Evolutionary conservation across 495 filamentous ascomycete species (phyloP), one percentile per base, ranked within the genome.

Genomic region (Penicillium flavigenum): DNA sequence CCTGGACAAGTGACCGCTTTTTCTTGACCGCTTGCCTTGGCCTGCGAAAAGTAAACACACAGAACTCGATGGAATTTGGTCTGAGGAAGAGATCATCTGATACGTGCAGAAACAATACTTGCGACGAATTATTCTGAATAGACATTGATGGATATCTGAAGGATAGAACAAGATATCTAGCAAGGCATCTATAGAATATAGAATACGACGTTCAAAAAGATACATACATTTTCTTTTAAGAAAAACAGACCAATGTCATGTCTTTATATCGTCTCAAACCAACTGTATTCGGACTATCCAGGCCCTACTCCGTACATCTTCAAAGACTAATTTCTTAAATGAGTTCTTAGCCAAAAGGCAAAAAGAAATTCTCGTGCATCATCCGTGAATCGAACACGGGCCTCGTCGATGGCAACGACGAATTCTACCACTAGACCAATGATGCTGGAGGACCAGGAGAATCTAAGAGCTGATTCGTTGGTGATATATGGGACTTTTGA

Each of bases 341-440:
- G 24, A 26, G 6, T 26, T 5, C 24, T 26, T 26, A 26, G 20
- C 7, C 8, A 63, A 66, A 51, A 29, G 56, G 59, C 63, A 57
- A 62, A 60, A 71, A 61, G 42, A 52, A 53, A 17, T 61, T 38
- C 4, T 38, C 9, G 24, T 79, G 78, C 78, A 78, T 79, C 74
- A 78, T 76, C 76, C 76, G 78, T 75, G 78, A 81, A 79, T 81
- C 78, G 78, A 81, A 81, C 78, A 75, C 78, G 77, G 76, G 78
- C 75, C 78, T 80, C 78, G 69, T 81, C 78, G 78, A 81, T 81
- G 77, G 78, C 77, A 81, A 79, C 78, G 78, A 81, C 69, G 78
- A 79, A 81, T 81, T 81, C 76, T 81, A 81, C 78, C 78, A 80
- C 78, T 80, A 80, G 76, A 80, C 78, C 78, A 80, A 77, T 77